A percentile compares a stretch with the other conserved stretches of the same genome.
Conservation (phyloP, 306 rosid species). For the Morella rubra region DNA sequence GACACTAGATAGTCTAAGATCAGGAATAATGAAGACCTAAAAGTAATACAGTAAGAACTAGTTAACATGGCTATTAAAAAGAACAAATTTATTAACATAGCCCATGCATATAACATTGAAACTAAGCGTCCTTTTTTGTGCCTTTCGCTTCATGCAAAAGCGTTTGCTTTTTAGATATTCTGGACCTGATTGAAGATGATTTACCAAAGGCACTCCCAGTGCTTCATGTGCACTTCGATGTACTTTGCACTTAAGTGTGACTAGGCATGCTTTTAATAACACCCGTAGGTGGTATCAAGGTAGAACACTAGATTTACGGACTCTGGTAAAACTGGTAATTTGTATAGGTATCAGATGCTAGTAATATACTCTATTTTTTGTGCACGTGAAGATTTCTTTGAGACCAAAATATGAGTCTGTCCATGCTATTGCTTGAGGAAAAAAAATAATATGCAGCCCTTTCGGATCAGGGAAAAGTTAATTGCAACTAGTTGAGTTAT, state of each 20-base stretch:
- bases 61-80: not conserved
- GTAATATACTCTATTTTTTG: not conserved
- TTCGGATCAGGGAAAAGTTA: not conserved
- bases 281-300: not conserved
- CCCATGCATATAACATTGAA: not conserved
- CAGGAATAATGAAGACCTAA: not conserved
- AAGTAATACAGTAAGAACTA: not conserved
- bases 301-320: not conserved
- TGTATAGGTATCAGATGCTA: not conserved
- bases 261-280: not conserved
- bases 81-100: no score
- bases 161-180: not conserved
- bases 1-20: no score
- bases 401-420: not conserved
- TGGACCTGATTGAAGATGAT: not conserved
- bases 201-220: not conserved
- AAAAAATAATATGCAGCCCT: no score
- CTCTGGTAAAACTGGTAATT: not conserved
- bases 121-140: not conserved
- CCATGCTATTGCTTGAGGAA: not conserved
- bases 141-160: not conserved
- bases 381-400: not conserved
- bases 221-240: not conserved
- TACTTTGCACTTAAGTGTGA: not conserved
- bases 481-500: not conserved